phyloP scores from a whole-genome alignment of 2,329 filamentous ascomycete genomes.

The Venturia aucupariae region DNA sequence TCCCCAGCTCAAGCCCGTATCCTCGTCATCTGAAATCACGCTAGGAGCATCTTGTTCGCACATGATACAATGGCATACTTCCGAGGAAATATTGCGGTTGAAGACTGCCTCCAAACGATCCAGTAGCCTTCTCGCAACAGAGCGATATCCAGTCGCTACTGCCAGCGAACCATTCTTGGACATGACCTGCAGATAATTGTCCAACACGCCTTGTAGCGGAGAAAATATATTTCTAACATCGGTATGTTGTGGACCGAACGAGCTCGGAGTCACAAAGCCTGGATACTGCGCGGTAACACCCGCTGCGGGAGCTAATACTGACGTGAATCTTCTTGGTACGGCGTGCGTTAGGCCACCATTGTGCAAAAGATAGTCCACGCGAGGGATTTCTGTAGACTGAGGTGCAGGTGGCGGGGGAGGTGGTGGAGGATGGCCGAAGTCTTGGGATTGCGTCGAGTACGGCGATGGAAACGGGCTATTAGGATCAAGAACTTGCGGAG shows the following conservation, averaged over 20 bases:
- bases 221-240: constrained; percentile 69
- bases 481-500: constrained; percentile 36
- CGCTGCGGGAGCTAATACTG: constrained; percentile 33
- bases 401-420: constrained; percentile 68
- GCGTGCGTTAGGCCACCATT: constrained; percentile 70
- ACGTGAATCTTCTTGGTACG: constrained; percentile 65
- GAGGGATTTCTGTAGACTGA: constrained; percentile 58
- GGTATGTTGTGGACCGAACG: constrained; percentile 30
- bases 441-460: constrained; percentile 7
- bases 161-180: constrained; percentile 79
- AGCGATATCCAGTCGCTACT: constrained; percentile 89
- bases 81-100: constrained; percentile 76
- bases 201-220: constrained; percentile 71
- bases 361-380: constrained; percentile 86
- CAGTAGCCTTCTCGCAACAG: constrained; percentile 79
- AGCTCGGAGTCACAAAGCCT: constrained; percentile 45
- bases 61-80: constrained; percentile 80
- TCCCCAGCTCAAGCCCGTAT: constrained; percentile 78
- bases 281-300: constrained; percentile 43
- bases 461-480: constrained; percentile 11
- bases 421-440: constrained; percentile 38
- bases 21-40: constrained; percentile 42
- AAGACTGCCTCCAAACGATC: constrained; percentile 93
- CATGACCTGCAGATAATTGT: constrained; percentile 78
- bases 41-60: constrained; percentile 46